Evolutionary conservation across 257 asterid species (phyloP), one percentile per base, ranked within the genome.

Genomic region (Oldenlandia corymbosa): DNA sequence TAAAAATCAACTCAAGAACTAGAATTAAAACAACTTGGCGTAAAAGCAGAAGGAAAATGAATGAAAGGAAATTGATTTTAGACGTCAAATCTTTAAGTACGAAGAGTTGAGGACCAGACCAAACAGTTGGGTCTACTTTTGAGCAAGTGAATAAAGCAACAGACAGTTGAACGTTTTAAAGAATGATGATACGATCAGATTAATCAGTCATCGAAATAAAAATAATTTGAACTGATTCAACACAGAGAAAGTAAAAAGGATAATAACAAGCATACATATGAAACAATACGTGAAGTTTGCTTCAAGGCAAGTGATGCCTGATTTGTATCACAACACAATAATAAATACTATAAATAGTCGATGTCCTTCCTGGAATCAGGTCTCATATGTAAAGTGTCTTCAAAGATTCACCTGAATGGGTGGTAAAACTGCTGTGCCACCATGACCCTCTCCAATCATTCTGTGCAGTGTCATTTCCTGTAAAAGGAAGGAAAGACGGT

Each of bases 351-450:
- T 34, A 9, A 3, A n/a, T n/a, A n/a, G n/a, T n/a, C n/a, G 1
- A 36, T 18, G 58, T 17, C 28, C 34, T 16, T 59, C 39, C 47
- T 63, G 49, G 68, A 48, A 21, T 21, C 31, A 10, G 20, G 17
- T 46, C 23, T 27, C 45, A 26, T 18, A 65, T 26, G 30, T 21
- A 18, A 46, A 48, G 37, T 11, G 13, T 5, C 18, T 36, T 39
- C 23, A 43, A 54, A 45, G 18, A 16, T 64, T 76, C 69, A 77
- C 97, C 97, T 59, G 90, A 58, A 75, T 77, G 89, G 70, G 76
- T 73, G 23, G 83, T 69, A 61, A 90, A 83, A 74, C 95, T 84
- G 83, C 94, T 87, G 79, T 90, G 95, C 97, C 97, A 90, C 94
- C 97, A 87, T 58, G 97, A 81, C 60, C 91, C 94, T 77, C 72